Conservation (phyloP, 1,284 basidiomycete species). For the Marasmius oreades region DNA sequence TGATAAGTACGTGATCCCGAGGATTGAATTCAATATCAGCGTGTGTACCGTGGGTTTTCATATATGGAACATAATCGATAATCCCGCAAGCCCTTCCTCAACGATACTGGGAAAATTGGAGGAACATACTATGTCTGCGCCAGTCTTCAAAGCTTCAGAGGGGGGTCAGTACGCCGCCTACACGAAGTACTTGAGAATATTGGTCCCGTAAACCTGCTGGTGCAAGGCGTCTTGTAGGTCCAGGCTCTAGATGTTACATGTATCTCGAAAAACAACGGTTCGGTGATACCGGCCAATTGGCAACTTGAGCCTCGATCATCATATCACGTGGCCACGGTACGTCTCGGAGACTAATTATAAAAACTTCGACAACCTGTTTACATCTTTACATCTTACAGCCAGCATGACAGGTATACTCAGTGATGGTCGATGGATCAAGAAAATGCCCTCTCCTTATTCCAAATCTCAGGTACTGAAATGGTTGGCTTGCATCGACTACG, state of each 20-base stretch:
- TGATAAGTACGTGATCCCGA: not conserved
- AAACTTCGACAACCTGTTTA: not conserved
- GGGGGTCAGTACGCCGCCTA: no score
- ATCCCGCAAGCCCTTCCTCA: no score
- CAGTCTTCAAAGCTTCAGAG: no score
- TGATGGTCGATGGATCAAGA: constrained; percentile 1
- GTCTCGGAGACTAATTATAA: not conserved
- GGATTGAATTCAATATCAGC: not conserved
- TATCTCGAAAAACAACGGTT: no score
- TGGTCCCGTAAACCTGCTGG: no score
- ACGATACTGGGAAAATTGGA: no score
- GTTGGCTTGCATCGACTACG: not conserved
- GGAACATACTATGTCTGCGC: no score
- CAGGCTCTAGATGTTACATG: no score
- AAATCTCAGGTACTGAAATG: not conserved
- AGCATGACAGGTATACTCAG: not conserved
- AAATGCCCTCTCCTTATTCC: constrained; percentile 2
- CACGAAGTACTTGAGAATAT: no score
- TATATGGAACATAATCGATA: not conserved
- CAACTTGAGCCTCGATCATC: not conserved
- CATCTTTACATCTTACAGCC: not conserved
- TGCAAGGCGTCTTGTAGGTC: no score
- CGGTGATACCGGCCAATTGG: no score
- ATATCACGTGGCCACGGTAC: not conserved
- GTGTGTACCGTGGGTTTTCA: not conserved